Percentiles rank a stretch among this genome's conserved stretches.
Evolutionary conservation across 2,329 filamentous ascomycete species (phyloP).

Genomic region (Hypoxylon rubiginosum): DNA sequence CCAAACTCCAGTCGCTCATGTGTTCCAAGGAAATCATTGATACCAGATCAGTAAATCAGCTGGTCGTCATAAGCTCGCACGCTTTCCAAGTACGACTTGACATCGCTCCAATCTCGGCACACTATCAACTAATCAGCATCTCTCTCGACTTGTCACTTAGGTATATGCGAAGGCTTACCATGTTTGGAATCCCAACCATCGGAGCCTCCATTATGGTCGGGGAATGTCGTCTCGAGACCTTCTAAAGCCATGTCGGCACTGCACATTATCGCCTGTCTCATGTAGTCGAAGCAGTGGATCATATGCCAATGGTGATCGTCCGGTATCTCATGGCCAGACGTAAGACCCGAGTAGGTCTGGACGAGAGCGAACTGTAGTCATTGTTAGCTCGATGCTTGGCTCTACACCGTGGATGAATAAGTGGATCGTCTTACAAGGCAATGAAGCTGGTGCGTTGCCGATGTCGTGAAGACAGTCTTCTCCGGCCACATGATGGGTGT

Average conservation of each 20-base stretch:
- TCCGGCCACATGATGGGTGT: conserved; percentile 51
- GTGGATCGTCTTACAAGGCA: conserved; percentile 52
- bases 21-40: neutral
- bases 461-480: conserved; percentile 57
- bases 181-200: conserved; percentile 64
- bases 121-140: conserved; percentile 47
- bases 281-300: conserved; percentile 64
- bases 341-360: conserved; percentile 60
- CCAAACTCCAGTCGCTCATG: conserved; percentile 22
- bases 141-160: neutral
- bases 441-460: conserved; percentile 58
- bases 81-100: conserved; percentile 59
- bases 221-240: conserved; percentile 62
- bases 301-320: conserved; percentile 63
- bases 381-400: conserved; percentile 8
- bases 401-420: neutral
- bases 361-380: conserved; percentile 55
- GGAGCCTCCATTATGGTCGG: conserved; percentile 60
- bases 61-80: conserved; percentile 61
- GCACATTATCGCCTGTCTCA: conserved; percentile 63
- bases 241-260: conserved; percentile 61
- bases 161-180: conserved; percentile 47
- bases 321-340: conserved; percentile 55
- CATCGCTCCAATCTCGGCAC: conserved; percentile 59
- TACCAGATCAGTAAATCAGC: conserved; percentile 55